Base-by-base conservation (phyloP, 192 early-diverging fungal genomes). In the Piromyces finnis region DNA sequence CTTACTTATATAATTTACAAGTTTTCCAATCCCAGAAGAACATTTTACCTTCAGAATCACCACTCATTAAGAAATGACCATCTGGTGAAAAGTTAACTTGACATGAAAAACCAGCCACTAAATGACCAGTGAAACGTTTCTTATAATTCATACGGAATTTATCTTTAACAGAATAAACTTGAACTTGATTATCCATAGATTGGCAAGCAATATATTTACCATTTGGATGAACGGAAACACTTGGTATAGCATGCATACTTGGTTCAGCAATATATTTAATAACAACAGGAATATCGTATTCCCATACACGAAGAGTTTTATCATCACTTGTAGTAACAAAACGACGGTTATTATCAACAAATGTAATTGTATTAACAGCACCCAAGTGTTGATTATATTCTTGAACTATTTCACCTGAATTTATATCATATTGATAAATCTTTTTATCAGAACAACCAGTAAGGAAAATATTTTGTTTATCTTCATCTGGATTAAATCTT, bases 21-120 rank as follows among this genome's bases (percentile, higher is more conserved):
- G 95, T 90, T 86, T 97, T 97, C 94, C 95, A 99, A 83, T 98
- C 96, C 98, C 98, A 99, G 87, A 94, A 92, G 92, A 93, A 97
- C 59, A 98, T 87, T 81, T 89, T 88, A 14, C 98, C 98, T 86
- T 96, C 95, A 0, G 93, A 89, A 82, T 99, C 98, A 77, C 98
- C 98, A 7, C 90, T 92, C 80, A 91, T 91, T 78, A 99, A 83
- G 81, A 94, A 94, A 77, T 92, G 86, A 15, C 94, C 95, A 82
- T 99, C 97, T 1, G 96, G 92, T 17, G 95, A 95, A 84, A 98
- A 96, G 17, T 90, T 89, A 16, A 95, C 95, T 83, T 98, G 90
- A 88, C 97, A 98, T 15, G 97, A 94, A 86, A 97, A 99, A 29
- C 98, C 98, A 3, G 98, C 98, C 12, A 97, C 91, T 83, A 97